Percentiles rank a stretch among this genome's conserved stretches.
Evolutionary conservation across 768 basidiomycete species (phyloP).

Genomic region (Fomitopsis serialis): DNA sequence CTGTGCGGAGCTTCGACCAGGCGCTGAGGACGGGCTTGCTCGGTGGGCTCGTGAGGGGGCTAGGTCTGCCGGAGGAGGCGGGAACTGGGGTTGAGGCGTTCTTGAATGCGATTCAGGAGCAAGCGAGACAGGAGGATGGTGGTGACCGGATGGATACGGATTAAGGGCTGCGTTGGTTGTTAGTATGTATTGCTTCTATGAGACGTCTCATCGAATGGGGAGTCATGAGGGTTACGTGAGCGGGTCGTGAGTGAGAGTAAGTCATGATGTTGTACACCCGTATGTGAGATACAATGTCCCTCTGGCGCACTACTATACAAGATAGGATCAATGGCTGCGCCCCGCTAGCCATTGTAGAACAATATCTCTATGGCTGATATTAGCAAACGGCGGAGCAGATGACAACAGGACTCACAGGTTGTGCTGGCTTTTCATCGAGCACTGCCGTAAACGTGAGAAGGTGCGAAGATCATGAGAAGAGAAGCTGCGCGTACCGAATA

Average conservation of each 20-base stretch:
- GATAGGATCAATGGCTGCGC: slow-evolving; percentile 52
- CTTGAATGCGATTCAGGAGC: slow-evolving; percentile 72
- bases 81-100: slow-evolving; percentile 76
- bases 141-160: slow-evolving; percentile 81
- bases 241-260: background rate
- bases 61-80: slow-evolving; percentile 84
- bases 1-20: slow-evolving; percentile 77
- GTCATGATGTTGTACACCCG: background rate
- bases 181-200: background rate
- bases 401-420: slow-evolving; percentile 59
- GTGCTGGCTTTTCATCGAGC: slow-evolving; percentile 95
- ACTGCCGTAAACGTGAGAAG: slow-evolving; percentile 39
- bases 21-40: slow-evolving; percentile 79
- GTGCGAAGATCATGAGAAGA: background rate
- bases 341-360: slow-evolving; percentile 84
- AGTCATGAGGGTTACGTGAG: no score
- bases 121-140: slow-evolving; percentile 49
- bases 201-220: no score
- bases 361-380: slow-evolving; percentile 53
- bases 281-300: slow-evolving; percentile 1
- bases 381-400: background rate
- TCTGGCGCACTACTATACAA: background rate
- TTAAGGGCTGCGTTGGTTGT: slow-evolving; percentile 23
- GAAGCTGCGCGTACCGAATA: slow-evolving; percentile 55
- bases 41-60: slow-evolving; percentile 64